Conservation (phyloP, 176 grass and related monocot species). For the Calamus simplicifolius region DNA sequence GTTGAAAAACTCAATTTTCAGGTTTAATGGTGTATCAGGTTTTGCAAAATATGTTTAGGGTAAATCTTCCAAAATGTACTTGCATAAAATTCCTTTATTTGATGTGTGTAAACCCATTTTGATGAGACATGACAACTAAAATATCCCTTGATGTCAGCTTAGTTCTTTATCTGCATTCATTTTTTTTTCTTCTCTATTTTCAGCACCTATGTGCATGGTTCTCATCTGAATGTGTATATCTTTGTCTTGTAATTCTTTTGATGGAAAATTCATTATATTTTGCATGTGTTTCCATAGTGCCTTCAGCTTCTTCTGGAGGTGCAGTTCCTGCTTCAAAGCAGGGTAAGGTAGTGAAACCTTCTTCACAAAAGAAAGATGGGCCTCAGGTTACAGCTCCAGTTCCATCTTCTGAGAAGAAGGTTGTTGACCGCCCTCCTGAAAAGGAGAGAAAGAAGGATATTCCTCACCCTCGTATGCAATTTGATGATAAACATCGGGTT, state of each 20-base stretch:
- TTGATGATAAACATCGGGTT: conserved; percentile 49
- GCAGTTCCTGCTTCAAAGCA: conserved; percentile 28
- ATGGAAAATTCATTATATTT: background rate
- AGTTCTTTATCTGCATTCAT: too few species aligned
- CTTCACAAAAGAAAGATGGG: conserved; percentile 40
- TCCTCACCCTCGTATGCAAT: conserved; percentile 55
- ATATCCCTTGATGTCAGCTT: too few species aligned
- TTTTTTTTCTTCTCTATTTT: too few species aligned
- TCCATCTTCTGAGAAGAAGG: conserved; percentile 45
- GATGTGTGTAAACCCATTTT: too few species aligned
- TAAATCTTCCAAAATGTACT: too few species aligned
- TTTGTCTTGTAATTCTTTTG: background rate
- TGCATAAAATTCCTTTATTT: too few species aligned
- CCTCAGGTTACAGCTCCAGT: conserved; percentile 22
- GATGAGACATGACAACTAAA: too few species aligned
- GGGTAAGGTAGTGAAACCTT: conserved; percentile 32
- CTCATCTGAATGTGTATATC: too few species aligned
- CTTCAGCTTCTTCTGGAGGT: conserved; percentile 11
- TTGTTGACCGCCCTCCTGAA: conserved; percentile 19
- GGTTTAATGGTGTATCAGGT: too few species aligned
- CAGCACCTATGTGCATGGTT: too few species aligned
- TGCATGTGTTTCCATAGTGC: background rate
- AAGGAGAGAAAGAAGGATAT: conserved; percentile 52
- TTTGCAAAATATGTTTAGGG: too few species aligned
- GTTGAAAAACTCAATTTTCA: too few species aligned